phyloP scores from a whole-genome alignment of 202 grass and related monocot species.

The Zoysia matrella region DNA sequence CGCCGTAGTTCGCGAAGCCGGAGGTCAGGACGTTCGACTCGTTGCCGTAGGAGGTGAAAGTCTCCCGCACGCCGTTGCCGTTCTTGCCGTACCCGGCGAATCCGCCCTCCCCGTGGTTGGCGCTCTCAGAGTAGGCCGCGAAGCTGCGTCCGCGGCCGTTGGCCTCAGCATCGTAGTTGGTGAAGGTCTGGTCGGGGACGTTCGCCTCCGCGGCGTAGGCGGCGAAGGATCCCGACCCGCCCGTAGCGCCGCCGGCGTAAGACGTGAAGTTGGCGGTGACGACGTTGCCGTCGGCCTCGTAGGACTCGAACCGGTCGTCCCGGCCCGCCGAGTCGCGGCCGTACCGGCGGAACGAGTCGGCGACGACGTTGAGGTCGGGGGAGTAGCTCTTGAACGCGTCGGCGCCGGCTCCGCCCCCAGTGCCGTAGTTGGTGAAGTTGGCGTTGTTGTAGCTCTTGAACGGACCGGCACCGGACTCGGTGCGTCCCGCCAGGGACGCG shows the following conservation, averaged over 20 bases:
- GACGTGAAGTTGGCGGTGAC: conserved; percentile 81
- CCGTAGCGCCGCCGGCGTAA: conserved; percentile 66
- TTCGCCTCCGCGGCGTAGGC: conserved; percentile 64
- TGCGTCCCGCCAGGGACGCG: not conserved
- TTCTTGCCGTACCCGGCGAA: conserved; percentile 77
- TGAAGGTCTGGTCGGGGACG: conserved; percentile 68
- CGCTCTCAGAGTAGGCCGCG: conserved; percentile 55
- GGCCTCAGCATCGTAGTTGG: conserved; percentile 65
- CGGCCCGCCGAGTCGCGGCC: conserved; percentile 43
- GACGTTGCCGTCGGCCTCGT: conserved; percentile 73
- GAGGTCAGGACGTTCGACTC: conserved; percentile 69
- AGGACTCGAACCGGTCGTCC: conserved; percentile 58
- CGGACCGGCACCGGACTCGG: not conserved
- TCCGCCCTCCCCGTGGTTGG: conserved; percentile 59
- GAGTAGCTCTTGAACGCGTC: conserved; percentile 66
- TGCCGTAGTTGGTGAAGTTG: conserved; percentile 87
- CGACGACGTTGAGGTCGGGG: conserved; percentile 61
- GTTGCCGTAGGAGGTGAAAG: conserved; percentile 69
- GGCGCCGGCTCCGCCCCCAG: conserved; percentile 38
- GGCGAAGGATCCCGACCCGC: conserved; percentile 57
- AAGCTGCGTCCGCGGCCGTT: conserved; percentile 60
- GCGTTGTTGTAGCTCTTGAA: conserved; percentile 65
- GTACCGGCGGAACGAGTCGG: conserved; percentile 82
- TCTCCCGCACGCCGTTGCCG: conserved; percentile 50
- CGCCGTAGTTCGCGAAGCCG: conserved; percentile 71